Evolutionary conservation across 2,329 filamentous ascomycete genomes (phyloP).

Genomic region (Aspergillus brunneoviolaceus): DNA sequence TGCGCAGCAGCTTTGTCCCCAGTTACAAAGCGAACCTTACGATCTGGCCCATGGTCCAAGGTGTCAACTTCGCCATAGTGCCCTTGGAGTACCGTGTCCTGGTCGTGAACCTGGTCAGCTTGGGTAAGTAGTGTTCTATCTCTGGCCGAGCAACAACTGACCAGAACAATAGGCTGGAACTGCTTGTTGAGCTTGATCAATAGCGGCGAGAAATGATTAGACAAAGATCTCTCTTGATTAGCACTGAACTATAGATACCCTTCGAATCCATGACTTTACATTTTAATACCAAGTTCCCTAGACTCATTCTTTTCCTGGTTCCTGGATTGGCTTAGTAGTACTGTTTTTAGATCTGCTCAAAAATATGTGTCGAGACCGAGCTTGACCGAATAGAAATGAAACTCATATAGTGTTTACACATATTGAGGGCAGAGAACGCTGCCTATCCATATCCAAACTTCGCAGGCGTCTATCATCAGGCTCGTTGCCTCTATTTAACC

Average conservation of each 20-base stretch:
- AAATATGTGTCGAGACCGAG: too few relatives aligned
- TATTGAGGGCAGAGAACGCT: background rate
- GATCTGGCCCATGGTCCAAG: constrained; percentile 83
- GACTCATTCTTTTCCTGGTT: background rate
- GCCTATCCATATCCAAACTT: background rate
- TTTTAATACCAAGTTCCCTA: background rate
- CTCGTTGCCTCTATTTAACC: background rate
- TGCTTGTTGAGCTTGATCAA: constrained; percentile 60
- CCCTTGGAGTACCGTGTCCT: constrained; percentile 80
- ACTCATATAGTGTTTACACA: background rate
- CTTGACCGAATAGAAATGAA: too few relatives aligned
- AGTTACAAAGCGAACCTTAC: constrained; percentile 82
- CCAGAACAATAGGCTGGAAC: constrained; percentile 52
- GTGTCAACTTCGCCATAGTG: constrained; percentile 82
- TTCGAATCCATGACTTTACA: constrained; percentile 6
- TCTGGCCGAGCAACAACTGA: constrained; percentile 12
- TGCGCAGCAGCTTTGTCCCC: constrained; percentile 66
- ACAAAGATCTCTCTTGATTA: constrained; percentile 1
- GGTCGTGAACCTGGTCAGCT: constrained; percentile 78
- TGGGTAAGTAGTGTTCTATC: constrained; percentile 52
- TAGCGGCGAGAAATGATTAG: constrained; percentile 40
- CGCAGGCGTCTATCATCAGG: background rate
- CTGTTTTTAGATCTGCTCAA: too few relatives aligned
- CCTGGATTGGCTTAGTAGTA: too few relatives aligned
- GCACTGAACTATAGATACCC: constrained; percentile 40